These are phyloP conservation scores for Penicillium simplicissimum DNA, from an alignment of 495 filamentous ascomycete genomes.

Conservation along the genomic window DNA sequence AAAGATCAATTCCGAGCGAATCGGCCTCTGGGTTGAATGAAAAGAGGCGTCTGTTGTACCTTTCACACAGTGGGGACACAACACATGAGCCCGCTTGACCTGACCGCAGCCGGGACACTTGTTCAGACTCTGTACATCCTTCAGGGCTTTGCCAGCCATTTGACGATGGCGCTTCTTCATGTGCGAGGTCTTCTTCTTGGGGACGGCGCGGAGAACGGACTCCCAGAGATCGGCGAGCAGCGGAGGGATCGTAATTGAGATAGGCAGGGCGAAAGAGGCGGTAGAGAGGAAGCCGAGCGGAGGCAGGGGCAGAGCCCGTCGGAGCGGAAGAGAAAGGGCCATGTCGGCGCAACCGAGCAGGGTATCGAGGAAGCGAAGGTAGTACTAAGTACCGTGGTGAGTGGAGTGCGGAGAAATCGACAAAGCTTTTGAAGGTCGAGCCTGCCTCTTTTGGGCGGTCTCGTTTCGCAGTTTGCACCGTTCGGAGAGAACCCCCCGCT, in stretches of 20 bases:
- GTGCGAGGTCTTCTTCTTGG: conserved; percentile 98
- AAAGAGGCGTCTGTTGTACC: conserved; percentile 43
- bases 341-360: background rate
- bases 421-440: conserved; percentile 17
- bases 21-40: background rate
- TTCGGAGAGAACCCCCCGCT: conserved; percentile 29
- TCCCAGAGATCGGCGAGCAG: conserved; percentile 84
- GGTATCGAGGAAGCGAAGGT: background rate
- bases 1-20: background rate
- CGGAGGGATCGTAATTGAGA: conserved; percentile 51
- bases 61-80: conserved; percentile 83
- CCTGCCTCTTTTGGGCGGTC: conserved; percentile 18
- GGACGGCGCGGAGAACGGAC: conserved; percentile 85
- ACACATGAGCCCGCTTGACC: conserved; percentile 79
- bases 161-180: conserved; percentile 92
- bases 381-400: too few species aligned
- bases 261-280: conserved; percentile 23
- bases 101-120: conserved; percentile 86
- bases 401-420: conserved; percentile 1
- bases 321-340: conserved; percentile 17
- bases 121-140: conserved; percentile 83
- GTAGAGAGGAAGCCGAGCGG: conserved; percentile 24
- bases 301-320: conserved; percentile 19
- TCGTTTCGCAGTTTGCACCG: conserved; percentile 27
- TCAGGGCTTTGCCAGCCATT: conserved; percentile 89